These are phyloP conservation scores for Chrysoporthe austroafricana DNA, from an alignment of 2,329 filamentous ascomycete species.

Conservation along the genomic window DNA sequence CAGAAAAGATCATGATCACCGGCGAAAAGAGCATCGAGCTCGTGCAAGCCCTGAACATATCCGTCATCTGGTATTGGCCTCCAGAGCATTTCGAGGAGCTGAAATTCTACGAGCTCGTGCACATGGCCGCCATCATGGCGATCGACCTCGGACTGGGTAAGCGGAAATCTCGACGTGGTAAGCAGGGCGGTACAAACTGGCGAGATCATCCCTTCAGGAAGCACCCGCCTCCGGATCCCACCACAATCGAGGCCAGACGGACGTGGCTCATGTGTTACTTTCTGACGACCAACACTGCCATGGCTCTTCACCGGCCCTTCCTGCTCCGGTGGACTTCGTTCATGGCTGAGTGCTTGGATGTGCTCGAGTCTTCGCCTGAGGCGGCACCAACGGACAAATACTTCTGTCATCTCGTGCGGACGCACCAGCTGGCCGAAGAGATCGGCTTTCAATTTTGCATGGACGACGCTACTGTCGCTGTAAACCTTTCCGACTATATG, in stretches of 20 bases:
- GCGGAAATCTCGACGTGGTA: conserved; percentile 39
- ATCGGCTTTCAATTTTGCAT: conserved; percentile 68
- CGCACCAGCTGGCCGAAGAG: conserved; percentile 69
- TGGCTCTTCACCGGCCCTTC: conserved; percentile 64
- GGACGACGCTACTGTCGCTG: conserved; percentile 62
- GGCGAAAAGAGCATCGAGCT: conserved; percentile 84
- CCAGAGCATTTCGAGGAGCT: conserved; percentile 83
- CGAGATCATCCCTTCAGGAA: conserved; percentile 48
- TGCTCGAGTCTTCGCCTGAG: conserved; percentile 57
- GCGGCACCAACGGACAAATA: conserved; percentile 60
- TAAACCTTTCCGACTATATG: conserved; percentile 63
- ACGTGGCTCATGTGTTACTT: conserved; percentile 65
- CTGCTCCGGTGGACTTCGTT: conserved; percentile 64
- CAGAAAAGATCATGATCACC: conserved; percentile 72
- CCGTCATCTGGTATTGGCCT: conserved; percentile 83
- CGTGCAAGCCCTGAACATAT: conserved; percentile 76
- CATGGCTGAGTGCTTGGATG: conserved; percentile 62
- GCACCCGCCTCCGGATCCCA: conserved; percentile 52
- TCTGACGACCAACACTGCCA: conserved; percentile 61
- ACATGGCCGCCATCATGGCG: conserved; percentile 80
- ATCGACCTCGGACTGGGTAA: conserved; percentile 77
- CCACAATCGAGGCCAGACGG: conserved; percentile 58
- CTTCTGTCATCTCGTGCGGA: conserved; percentile 62
- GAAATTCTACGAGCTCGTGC: conserved; percentile 87
- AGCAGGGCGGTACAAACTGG: conserved; percentile 44